phyloP scores from a whole-genome alignment of 768 basidiomycete species.

The Cyclocybe aegerita region DNA sequence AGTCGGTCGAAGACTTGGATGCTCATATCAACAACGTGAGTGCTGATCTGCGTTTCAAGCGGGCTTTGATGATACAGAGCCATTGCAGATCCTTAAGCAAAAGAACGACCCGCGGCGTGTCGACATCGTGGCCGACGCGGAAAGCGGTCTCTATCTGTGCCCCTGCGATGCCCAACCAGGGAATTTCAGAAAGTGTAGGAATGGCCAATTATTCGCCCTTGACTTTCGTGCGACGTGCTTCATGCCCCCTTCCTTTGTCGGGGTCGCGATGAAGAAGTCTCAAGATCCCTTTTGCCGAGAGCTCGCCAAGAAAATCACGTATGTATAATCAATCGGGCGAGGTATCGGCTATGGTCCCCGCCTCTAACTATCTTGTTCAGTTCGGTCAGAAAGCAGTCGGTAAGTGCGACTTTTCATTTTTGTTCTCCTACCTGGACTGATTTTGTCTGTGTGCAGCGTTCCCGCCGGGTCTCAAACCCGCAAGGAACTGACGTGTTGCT shows the following conservation, averaged over 20 bases:
- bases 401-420: no score
- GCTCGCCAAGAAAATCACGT: background rate
- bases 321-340: no score
- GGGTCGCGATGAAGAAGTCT: conserved; percentile 2
- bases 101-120: background rate
- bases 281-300: background rate
- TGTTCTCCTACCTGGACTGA: no score
- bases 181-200: conserved; percentile 6
- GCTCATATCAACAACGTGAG: conserved; percentile 3
- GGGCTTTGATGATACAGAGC: background rate
- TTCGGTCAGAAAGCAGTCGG: no score
- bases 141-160: background rate
- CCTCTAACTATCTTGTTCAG: no score
- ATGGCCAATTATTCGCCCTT: background rate
- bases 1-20: background rate
- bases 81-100: conserved; percentile 5
- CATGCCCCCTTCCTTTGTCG: conserved; percentile 4
- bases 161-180: conserved; percentile 1
- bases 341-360: no score
- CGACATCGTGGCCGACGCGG: background rate
- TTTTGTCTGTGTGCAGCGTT: no score
- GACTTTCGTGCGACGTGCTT: conserved; percentile 7
- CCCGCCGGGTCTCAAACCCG: no score
- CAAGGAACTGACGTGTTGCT: no score
- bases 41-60: background rate